Evolutionary conservation across 2,329 filamentous ascomycete species (phyloP).

Genomic region (Pseudogymnoascus sp.): DNA sequence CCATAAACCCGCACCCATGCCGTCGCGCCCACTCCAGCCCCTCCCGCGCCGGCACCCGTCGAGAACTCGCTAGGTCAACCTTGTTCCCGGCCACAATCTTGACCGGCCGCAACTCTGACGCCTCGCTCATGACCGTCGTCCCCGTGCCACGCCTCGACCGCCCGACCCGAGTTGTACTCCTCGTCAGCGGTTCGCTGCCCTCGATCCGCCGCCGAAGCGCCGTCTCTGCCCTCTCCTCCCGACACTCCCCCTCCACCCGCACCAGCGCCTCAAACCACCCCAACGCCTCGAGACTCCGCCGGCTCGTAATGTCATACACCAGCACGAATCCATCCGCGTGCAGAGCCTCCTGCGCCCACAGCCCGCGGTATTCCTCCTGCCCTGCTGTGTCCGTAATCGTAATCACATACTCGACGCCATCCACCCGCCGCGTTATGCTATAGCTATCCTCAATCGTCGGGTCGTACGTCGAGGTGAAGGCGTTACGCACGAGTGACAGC

Average conservation of each 20-base stretch:
- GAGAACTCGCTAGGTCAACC: slow-evolving; percentile 64
- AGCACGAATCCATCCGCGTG: slow-evolving; percentile 74
- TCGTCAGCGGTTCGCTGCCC: slow-evolving; percentile 12
- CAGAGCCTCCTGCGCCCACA: slow-evolving; percentile 74
- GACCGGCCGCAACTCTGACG: slow-evolving; percentile 51
- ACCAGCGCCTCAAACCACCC: slow-evolving; percentile 76
- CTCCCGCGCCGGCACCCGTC: slow-evolving; percentile 58
- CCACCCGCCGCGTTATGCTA: slow-evolving; percentile 69
- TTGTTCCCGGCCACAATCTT: slow-evolving; percentile 84
- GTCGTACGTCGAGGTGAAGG: slow-evolving; percentile 79
- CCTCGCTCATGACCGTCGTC: slow-evolving; percentile 27
- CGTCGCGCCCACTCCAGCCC: slow-evolving; percentile 70
- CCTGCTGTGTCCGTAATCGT: slow-evolving; percentile 75
- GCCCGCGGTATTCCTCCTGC: slow-evolving; percentile 82
- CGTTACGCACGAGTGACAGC: slow-evolving; percentile 67
- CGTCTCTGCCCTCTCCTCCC: slow-evolving; percentile 43
- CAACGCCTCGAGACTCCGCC: slow-evolving; percentile 59
- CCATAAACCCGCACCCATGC: slow-evolving; percentile 76
- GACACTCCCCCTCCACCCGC: slow-evolving; percentile 53
- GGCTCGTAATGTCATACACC: slow-evolving; percentile 77
- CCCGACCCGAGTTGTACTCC: slow-evolving; percentile 13
- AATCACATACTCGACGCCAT: slow-evolving; percentile 69
- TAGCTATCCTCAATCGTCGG: slow-evolving; percentile 79
- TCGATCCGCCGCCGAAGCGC: slow-evolving; percentile 43
- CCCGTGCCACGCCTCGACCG: slow-evolving; percentile 21